phyloP scores from a whole-genome alignment of 2,329 filamentous ascomycete species.

The Neofusicoccum umdonicola region DNA sequence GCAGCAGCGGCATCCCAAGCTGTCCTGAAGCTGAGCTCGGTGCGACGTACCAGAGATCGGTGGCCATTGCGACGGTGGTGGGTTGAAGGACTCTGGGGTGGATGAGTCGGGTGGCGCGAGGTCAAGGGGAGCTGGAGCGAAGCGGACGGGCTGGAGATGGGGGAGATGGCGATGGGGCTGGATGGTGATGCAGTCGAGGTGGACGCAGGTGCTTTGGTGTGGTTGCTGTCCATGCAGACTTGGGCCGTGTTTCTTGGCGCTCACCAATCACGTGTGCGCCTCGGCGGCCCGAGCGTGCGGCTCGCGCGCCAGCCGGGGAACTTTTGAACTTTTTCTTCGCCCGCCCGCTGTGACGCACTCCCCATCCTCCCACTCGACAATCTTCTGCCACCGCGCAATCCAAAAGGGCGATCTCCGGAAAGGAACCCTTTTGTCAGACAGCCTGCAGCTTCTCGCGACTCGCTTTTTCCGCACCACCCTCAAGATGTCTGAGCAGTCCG shows the following conservation, averaged over 20 bases:
- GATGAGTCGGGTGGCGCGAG: constrained; percentile 21
- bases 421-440: constrained; percentile 40
- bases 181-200: constrained; percentile 10
- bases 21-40: constrained; percentile 25
- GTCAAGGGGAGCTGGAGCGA: constrained; percentile 21
- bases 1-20: constrained; percentile 9
- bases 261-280: not conserved
- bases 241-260: constrained; percentile 13
- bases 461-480: constrained; percentile 8
- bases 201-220: constrained; percentile 3
- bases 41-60: constrained; percentile 75
- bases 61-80: constrained; percentile 61
- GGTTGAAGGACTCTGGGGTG: not conserved
- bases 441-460: not conserved
- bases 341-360: constrained; percentile 6
- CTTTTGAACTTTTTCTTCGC: not conserved
- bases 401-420: constrained; percentile 45
- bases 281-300: not conserved
- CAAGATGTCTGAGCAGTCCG: constrained; percentile 15
- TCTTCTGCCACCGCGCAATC: constrained; percentile 13
- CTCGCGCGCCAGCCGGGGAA: not conserved
- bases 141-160: constrained; percentile 22
- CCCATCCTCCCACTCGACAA: not conserved
- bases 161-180: constrained; percentile 9
- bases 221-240: constrained; percentile 16